Evolutionary conservation across 2,329 filamentous ascomycete species (phyloP), one percentile per base, ranked within the genome.

Genomic region (Dothidotthia symphoricarpi): DNA sequence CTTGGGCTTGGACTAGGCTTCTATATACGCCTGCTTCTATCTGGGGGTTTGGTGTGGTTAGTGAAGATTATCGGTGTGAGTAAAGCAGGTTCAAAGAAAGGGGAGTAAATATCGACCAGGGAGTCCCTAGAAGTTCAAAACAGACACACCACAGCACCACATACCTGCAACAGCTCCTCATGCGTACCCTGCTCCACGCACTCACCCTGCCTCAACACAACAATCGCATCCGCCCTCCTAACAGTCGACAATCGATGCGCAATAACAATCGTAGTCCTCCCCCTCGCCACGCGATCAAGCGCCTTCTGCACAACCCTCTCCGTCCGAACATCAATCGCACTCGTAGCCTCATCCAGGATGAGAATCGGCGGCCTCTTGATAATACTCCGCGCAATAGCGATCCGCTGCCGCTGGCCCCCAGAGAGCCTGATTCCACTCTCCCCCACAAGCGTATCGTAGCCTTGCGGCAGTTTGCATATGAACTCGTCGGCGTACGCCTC

Each of bases 391-490:
- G 85, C 85, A 45, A 89, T 88, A 2, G 86, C 83, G 16, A 94
- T 76, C 4, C 88, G 79, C 61, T 94, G 88, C n/a, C 86, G 79
- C 61, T 95, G 88, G 1, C 88, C 88, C n/a, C 87, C 85, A 9
- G 84, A 88, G 1, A 94, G 70, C 59, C 86, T 88, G 31, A 85
- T 83, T 4, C 88, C 88, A 17, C 78, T 78, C 57, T 91, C 86
- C 1, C 88, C 88, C 1, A 93, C 86, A 7, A 77, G 67, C 0
- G 87, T 88, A 4, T 84, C 75, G 56, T 90, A 90, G 1, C 81
- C 79, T 70, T 86, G 32, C 4, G 65, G 66, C 11, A 69, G 43
- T 33, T 52, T 59, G 6, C 46, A 39, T 25, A 69, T 66, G 40
- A 68, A 69, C 28, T 69, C 64, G 13, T 66, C 58, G 2, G 66